Base-by-base conservation (phyloP, 129 eudicot species). In the Saposhnikovia divaricata region DNA sequence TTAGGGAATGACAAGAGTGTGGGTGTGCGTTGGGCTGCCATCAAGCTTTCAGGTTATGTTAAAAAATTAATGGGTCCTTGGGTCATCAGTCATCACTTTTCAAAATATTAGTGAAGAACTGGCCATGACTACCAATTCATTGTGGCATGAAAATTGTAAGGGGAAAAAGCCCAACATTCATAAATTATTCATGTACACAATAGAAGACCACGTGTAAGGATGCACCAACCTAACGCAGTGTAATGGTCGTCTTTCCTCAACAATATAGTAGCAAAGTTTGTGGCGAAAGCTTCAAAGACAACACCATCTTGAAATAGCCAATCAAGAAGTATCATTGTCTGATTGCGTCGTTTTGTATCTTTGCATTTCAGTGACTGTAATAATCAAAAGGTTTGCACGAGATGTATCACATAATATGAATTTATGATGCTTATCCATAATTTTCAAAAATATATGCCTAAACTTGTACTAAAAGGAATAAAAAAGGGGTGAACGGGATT, bases 211-310 rank as follows among this genome's bases (percentile, higher is more conserved):
- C 97, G 93, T 38, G 92, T 89, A 84, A 93, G 90, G 69, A 85
- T 85, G 77, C 98, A 93, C 98, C 98, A 91, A 39, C 98, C 96
- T 74, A 93, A 78, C 25, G 92, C 88, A 82, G 91, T 85, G 85
- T 88, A 87, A 77, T 55, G 98, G 74, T 93, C 98, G 46, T 91
- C 97, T 84, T 84, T 93, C 76, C 93, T 89, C 47, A 70, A 70
- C 50, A 91, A 50, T 81, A 93, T 85, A 57, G 53, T 83, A 6
- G 93, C 81, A 48, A 93, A 83, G 80, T 84, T 81, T 76, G 75
- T 75, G 72, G 90, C 81, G 48, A 91, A 74, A 23, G 87, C 88
- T 82, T 77, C 86, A 81, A 91, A 90, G 57, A 87, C 81, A 68
- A 86, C 74, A 72, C 89, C 92, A 53, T 93, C 97, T 87, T 89